Evolutionary conservation across 179 eudicot species (phyloP).

Genomic region (Spinacia oleracea): DNA sequence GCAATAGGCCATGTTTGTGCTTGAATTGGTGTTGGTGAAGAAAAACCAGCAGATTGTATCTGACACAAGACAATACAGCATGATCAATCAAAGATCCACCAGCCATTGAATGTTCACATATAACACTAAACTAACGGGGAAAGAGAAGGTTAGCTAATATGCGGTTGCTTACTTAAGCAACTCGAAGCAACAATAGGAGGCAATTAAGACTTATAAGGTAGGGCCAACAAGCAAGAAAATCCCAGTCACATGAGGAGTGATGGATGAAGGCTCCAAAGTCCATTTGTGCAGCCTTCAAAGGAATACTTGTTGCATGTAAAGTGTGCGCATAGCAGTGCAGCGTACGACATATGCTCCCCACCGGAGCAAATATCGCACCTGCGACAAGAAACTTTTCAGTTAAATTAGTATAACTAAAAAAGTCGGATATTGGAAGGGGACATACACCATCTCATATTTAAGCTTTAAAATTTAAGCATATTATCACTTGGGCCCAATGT

Average conservation of each 20-base stretch:
- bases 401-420: slow-evolving; percentile 43
- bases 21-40: slow-evolving; percentile 96
- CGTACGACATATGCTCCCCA: slow-evolving; percentile 99
- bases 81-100: slow-evolving; percentile 13
- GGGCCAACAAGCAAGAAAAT: slow-evolving; percentile 81
- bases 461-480: neutral
- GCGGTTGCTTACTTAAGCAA: slow-evolving; percentile 99
- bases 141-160: slow-evolving; percentile 41
- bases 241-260: slow-evolving; percentile 87
- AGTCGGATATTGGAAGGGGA: slow-evolving; percentile 49
- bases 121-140: slow-evolving; percentile 8
- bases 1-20: slow-evolving; percentile 99
- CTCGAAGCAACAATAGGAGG: slow-evolving; percentile 87
- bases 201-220: slow-evolving; percentile 68
- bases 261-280: slow-evolving; percentile 90
- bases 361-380: slow-evolving; percentile 99
- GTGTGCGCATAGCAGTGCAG: slow-evolving; percentile 77
- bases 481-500: slow-evolving; percentile 28
- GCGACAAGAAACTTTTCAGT: slow-evolving; percentile 69
- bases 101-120: slow-evolving; percentile 6
- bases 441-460: slow-evolving; percentile 18
- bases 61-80: slow-evolving; percentile 64
- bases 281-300: slow-evolving; percentile 93
- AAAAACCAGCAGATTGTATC: slow-evolving; percentile 81
- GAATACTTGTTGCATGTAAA: slow-evolving; percentile 62